phyloP scores from a whole-genome alignment of 345 rosid species.

The Syzygium aqueum region DNA sequence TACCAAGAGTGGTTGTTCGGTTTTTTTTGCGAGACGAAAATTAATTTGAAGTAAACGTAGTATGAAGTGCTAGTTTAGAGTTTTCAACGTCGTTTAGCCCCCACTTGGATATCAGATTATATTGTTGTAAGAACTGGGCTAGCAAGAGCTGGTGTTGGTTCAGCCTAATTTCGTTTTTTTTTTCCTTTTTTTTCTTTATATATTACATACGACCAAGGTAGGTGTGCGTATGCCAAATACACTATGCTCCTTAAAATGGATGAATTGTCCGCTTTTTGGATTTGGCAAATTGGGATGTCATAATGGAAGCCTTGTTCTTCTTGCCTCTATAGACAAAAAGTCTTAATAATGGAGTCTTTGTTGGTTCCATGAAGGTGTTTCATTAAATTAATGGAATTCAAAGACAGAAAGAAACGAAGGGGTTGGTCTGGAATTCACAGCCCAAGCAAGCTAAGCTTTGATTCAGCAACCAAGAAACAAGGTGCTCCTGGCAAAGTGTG shows the following conservation, averaged over 20 bases:
- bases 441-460: background rate
- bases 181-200: no score
- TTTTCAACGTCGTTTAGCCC: no score
- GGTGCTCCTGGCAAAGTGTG: background rate
- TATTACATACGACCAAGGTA: no score
- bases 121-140: no score
- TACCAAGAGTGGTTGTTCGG: background rate
- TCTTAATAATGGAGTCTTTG: background rate
- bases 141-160: no score
- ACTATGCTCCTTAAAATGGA: background rate
- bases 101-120: no score
- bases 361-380: background rate
- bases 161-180: no score
- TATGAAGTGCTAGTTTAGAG: background rate
- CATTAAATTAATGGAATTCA: background rate
- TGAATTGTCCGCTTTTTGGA: background rate
- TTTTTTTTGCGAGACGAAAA: background rate
- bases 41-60: fast-evolving
- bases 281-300: no score
- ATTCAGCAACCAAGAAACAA: background rate
- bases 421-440: background rate
- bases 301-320: no score
- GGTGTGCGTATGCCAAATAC: background rate
- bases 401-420: background rate
- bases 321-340: background rate